phyloP scores from a whole-genome alignment of 805 yeast genomes.

The Komagataella pseudopastoris region DNA sequence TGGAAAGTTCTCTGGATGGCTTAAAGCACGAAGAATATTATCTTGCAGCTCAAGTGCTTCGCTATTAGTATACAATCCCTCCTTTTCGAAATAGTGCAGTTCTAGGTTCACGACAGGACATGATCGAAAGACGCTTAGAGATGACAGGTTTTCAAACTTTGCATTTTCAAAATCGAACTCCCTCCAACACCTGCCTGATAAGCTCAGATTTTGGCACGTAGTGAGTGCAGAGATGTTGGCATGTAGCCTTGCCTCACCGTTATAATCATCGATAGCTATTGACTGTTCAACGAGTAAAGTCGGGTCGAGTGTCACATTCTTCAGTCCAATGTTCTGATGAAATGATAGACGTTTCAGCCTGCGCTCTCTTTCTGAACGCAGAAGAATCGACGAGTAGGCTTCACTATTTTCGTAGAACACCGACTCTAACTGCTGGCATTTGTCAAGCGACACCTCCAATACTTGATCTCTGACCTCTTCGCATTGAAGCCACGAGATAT shows the following conservation, averaged over 20 bases:
- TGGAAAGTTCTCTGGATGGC: not conserved
- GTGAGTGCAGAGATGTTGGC: not conserved
- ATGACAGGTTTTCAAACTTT: not conserved
- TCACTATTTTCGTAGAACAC: not conserved
- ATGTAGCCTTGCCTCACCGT: not conserved
- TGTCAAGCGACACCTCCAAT: not conserved
- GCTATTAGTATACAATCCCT: not conserved
- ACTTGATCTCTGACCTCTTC: not conserved
- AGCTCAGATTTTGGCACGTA: not conserved
- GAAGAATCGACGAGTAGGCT: not conserved
- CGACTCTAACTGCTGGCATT: not conserved
- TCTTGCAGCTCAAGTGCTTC: not conserved
- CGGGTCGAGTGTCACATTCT: not conserved
- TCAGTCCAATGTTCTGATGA: not conserved
- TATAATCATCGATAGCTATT: not conserved
- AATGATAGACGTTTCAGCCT: not conserved
- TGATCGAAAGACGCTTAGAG: not conserved
- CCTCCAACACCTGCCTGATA: not conserved
- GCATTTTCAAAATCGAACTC: not conserved
- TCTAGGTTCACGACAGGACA: not conserved
- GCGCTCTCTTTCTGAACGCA: not conserved
- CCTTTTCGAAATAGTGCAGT: not conserved
- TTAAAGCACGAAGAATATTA: not conserved
- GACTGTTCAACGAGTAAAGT: not conserved
- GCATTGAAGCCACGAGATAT: not conserved